These are phyloP conservation scores for Haplosporangium sp. DNA, from an alignment of 371 early-diverging fungal genomes.

Conservation along the genomic window DNA sequence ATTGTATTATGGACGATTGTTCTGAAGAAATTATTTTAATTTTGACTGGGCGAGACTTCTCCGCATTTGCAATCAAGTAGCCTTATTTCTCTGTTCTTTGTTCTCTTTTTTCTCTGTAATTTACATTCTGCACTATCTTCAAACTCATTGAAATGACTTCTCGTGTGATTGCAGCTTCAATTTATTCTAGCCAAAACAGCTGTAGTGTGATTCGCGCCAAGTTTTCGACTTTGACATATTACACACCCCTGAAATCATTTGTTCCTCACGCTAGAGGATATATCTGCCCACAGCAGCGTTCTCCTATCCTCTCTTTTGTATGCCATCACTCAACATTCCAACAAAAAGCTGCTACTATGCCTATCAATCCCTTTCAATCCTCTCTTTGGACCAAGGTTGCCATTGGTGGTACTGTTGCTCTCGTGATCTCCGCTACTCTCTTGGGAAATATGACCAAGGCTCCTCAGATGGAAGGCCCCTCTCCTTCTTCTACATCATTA, in stretches of 20 bases:
- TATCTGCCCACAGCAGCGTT: conserved; percentile 6
- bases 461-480: conserved; percentile 24
- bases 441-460: conserved; percentile 24
- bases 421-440: conserved; percentile 30
- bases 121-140: not conserved
- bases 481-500: not conserved
- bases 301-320: conserved; percentile 1
- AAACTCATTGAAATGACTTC: not conserved
- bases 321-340: conserved; percentile 14
- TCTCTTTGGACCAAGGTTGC: conserved; percentile 35
- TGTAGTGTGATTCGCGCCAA: conserved; percentile 1
- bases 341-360: not conserved
- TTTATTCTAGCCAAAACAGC: not conserved
- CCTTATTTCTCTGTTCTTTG: not conserved
- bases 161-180: conserved; percentile 17
- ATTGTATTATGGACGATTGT: too few species aligned
- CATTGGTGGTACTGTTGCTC: conserved; percentile 33
- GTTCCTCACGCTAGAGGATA: conserved; percentile 30
- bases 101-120: not conserved
- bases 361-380: conserved; percentile 1
- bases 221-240: conserved; percentile 8
- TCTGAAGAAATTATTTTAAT: too few species aligned
- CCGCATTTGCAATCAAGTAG: not conserved
- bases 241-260: conserved; percentile 16
- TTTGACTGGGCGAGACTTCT: too few species aligned